These are phyloP conservation scores for Jatropha podagrica DNA, from an alignment of 441 rosid species.

Conservation along the genomic window DNA sequence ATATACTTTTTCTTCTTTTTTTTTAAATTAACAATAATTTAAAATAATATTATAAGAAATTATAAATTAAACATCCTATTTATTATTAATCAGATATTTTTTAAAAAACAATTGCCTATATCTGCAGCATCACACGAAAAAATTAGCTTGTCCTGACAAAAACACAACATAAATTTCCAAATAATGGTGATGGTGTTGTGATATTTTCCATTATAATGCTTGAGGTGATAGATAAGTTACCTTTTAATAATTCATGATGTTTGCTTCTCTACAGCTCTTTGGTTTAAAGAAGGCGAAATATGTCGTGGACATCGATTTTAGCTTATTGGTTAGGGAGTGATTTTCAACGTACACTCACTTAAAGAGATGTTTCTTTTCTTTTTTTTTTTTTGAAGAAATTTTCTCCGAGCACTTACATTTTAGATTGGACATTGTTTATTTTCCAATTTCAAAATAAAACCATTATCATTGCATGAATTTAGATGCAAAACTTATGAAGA, in stretches of 20 bases:
- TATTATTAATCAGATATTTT: too few relatives aligned
- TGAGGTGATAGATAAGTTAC: not conserved
- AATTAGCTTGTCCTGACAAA: too few relatives aligned
- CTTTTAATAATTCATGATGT: constrained; percentile 1
- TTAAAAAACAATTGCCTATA: too few relatives aligned
- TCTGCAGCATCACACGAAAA: too few relatives aligned
- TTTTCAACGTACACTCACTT: not conserved
- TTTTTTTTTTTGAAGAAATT: constrained; percentile 12
- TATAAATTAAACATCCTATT: too few relatives aligned
- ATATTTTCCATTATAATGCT: not conserved
- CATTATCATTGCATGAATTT: not conserved
- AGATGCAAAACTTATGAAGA: not conserved
- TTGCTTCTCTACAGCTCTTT: constrained; percentile 49
- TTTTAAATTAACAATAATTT: too few relatives aligned
- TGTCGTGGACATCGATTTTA: constrained; percentile 76
- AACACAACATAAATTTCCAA: not conserved
- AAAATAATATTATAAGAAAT: too few relatives aligned
- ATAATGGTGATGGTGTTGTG: not conserved
- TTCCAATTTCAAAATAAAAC: constrained; percentile 3
- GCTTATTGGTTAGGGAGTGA: constrained; percentile 73
- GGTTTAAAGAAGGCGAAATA: constrained; percentile 93
- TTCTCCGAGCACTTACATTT: constrained; percentile 19
- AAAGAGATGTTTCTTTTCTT: constrained; percentile 3
- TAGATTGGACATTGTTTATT: not conserved
- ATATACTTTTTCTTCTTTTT: too few relatives aligned